These are phyloP conservation scores for Solanum appendiculatum DNA, from an alignment of 257 asterid species.

Conservation along the genomic window DNA sequence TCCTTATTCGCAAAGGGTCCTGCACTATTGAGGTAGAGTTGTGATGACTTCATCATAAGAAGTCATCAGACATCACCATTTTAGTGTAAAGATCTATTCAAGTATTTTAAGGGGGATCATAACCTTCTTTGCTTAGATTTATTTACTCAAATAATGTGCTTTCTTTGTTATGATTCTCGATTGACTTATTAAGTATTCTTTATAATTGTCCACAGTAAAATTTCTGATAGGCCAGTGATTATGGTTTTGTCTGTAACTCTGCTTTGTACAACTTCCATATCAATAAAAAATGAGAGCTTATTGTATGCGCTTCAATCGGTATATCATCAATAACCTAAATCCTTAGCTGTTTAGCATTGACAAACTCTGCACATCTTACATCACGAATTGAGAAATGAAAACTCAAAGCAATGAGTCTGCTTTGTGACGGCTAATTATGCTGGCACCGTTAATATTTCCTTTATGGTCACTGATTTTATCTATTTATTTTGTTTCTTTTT, in stretches of 20 bases:
- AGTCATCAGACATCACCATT: neutral
- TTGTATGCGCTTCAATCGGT: neutral
- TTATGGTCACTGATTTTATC: neutral
- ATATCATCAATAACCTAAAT: neutral
- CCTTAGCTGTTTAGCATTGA: neutral
- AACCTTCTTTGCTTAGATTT: neutral
- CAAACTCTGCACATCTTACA: neutral
- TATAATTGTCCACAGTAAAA: neutral
- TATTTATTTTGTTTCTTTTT: neutral
- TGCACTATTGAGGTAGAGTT: neutral
- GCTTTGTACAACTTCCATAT: neutral
- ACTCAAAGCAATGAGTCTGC: neutral
- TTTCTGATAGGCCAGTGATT: neutral
- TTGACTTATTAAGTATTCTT: neutral
- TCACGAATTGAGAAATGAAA: neutral
- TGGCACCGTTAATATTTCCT: neutral
- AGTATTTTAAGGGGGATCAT: neutral
- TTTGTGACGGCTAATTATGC: neutral
- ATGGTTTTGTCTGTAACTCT: neutral
- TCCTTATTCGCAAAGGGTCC: neutral
- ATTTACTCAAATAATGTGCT: neutral
- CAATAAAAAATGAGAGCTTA: neutral
- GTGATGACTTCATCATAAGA: neutral
- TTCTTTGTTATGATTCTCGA: neutral
- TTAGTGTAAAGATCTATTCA: neutral